These are phyloP conservation scores for Yarrowia bubula DNA, from an alignment of 805 yeast species.

Conservation along the genomic window DNA sequence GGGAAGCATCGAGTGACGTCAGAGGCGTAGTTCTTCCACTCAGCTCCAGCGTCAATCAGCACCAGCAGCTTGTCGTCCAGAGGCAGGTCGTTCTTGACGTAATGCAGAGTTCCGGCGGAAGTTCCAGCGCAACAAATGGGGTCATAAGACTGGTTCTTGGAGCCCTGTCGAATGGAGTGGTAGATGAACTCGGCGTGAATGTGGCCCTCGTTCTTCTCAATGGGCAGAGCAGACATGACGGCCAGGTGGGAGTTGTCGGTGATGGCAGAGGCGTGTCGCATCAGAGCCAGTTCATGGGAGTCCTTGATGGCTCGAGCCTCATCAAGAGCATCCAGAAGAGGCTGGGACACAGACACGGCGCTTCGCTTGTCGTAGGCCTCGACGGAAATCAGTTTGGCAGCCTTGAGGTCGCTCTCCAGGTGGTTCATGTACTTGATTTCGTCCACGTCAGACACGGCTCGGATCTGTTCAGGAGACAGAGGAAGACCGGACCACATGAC, in stretches of 20 bases:
- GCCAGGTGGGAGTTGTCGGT: slow-evolving; percentile 87
- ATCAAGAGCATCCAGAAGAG: slow-evolving; percentile 63
- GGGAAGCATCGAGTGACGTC: slow-evolving; percentile 98
- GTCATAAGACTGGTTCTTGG: slow-evolving; percentile 84
- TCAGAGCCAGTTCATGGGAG: slow-evolving; percentile 67
- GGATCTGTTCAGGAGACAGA: slow-evolving; percentile 61
- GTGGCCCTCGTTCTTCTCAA: slow-evolving; percentile 82
- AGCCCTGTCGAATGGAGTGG: slow-evolving; percentile 91
- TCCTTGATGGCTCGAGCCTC: slow-evolving; percentile 87
- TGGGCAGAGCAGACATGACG: slow-evolving; percentile 89
- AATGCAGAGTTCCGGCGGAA: slow-evolving; percentile 86
- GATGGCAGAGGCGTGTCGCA: slow-evolving; percentile 78
- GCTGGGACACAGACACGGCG: slow-evolving; percentile 31
- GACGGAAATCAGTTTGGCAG: slow-evolving; percentile 32
- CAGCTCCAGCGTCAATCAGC: slow-evolving; percentile 95
- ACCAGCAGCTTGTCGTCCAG: slow-evolving; percentile 60
- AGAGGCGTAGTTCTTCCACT: slow-evolving; percentile 88
- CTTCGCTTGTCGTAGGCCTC: slow-evolving; percentile 32
- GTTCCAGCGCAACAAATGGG: slow-evolving; percentile 96
- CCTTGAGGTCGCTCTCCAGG: slow-evolving; percentile 40
- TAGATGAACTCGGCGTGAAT: slow-evolving; percentile 94
- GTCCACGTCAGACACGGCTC: slow-evolving; percentile 71
- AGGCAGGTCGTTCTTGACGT: slow-evolving; percentile 73
- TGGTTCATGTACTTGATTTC: slow-evolving; percentile 64
- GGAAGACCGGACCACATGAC: slow-evolving; percentile 98